These are phyloP conservation scores for Neurospora sp. DNA, from an alignment of 495 filamentous ascomycete species.

Conservation along the genomic window DNA sequence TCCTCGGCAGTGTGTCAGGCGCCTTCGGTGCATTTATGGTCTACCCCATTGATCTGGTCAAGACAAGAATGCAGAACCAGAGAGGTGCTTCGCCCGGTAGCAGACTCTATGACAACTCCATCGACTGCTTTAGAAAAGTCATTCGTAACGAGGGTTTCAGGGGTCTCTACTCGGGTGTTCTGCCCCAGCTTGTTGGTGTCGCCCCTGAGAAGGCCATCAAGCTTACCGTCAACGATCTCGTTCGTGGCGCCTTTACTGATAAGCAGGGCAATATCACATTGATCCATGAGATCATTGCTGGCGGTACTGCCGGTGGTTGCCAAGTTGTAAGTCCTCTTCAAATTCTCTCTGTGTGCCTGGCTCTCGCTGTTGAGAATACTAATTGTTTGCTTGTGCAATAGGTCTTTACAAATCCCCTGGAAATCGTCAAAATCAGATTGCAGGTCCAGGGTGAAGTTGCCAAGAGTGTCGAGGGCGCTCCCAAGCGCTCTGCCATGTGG, in stretches of 20 bases:
- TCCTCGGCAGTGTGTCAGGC: slow-evolving; percentile 77
- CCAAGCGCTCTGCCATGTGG: slow-evolving; percentile 89
- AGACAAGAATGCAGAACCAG: slow-evolving; percentile 98
- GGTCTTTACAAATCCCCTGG: slow-evolving; percentile 94
- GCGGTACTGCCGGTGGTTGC: slow-evolving; percentile 84
- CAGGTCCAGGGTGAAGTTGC: slow-evolving; percentile 95
- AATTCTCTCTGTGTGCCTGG: not conserved
- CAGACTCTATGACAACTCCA: slow-evolving; percentile 86
- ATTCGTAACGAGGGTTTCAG: slow-evolving; percentile 82
- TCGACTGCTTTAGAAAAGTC: slow-evolving; percentile 89
- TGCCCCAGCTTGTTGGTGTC: slow-evolving; percentile 92
- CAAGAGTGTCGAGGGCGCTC: slow-evolving; percentile 74
- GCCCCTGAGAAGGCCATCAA: slow-evolving; percentile 99
- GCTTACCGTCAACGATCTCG: slow-evolving; percentile 92
- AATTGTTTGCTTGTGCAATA: slow-evolving; percentile 22
- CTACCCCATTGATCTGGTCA: slow-evolving; percentile 96
- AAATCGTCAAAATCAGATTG: slow-evolving; percentile 97
- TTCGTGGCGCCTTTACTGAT: slow-evolving; percentile 67
- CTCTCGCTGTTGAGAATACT: slow-evolving; percentile 2
- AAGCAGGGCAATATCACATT: slow-evolving; percentile 65
- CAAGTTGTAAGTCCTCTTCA: slow-evolving; percentile 69
- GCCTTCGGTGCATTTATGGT: slow-evolving; percentile 99
- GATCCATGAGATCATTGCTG: slow-evolving; percentile 68
- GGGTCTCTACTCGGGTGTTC: slow-evolving; percentile 86
- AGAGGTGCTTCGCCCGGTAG: slow-evolving; percentile 70